phyloP scores from a whole-genome alignment of 306 rosid genomes.

The Prinsepia uniflora region DNA sequence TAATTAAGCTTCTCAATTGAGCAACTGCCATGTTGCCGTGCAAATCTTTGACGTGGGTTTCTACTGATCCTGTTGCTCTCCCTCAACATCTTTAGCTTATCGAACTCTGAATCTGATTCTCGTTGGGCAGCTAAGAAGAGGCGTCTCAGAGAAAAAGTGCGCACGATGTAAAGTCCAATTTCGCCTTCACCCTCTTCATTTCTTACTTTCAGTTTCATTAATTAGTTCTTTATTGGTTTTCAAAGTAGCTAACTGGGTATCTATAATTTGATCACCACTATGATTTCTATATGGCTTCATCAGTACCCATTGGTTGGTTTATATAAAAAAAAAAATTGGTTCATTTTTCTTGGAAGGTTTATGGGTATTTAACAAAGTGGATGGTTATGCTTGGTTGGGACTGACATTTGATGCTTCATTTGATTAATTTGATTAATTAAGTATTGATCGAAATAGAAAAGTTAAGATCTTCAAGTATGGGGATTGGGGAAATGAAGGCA shows the following conservation, averaged over 20 bases:
- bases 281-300: not conserved
- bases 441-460: not conserved
- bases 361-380: not conserved
- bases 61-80: conserved; percentile 44
- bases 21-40: conserved; percentile 35
- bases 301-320: not conserved
- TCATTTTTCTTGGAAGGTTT: not conserved
- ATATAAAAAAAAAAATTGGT: not conserved
- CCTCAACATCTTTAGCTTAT: conserved; percentile 26
- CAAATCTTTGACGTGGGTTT: conserved; percentile 42
- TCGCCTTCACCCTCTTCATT: not conserved
- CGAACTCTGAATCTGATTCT: conserved; percentile 34
- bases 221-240: not conserved
- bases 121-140: conserved; percentile 54
- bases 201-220: not conserved
- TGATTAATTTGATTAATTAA: not conserved
- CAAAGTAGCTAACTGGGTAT: not conserved
- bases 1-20: conserved; percentile 15
- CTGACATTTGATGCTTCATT: conserved; percentile 1
- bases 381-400: not conserved
- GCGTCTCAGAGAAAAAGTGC: conserved; percentile 87
- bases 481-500: not conserved
- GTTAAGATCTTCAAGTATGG: conserved; percentile 3
- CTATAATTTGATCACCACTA: conserved; percentile 1
- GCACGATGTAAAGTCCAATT: conserved; percentile 50